Conservation (phyloP, 345 rosid genomes). For the Iberis pinnata region DNA sequence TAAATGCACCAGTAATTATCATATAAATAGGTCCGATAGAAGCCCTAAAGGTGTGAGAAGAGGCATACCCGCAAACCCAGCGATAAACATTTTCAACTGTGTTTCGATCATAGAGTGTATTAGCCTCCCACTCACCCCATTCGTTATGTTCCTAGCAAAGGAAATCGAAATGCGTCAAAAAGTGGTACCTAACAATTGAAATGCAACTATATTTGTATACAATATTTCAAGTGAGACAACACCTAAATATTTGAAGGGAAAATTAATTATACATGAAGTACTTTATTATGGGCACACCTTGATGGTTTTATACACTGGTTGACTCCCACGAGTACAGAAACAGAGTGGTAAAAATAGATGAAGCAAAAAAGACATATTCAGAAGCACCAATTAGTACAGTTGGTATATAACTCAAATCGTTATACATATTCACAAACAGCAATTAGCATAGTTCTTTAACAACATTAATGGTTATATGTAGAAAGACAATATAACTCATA, state of each 20-base stretch:
- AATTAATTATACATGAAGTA: background rate
- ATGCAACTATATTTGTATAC: slow-evolving; percentile 7
- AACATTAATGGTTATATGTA: background rate
- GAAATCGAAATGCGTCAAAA: background rate
- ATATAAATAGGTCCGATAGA: slow-evolving; percentile 5
- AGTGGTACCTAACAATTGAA: slow-evolving; percentile 5
- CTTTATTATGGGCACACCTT: background rate
- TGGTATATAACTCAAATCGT: background rate
- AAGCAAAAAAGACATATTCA: background rate
- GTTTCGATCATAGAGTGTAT: slow-evolving; percentile 72
- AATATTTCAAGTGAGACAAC: background rate
- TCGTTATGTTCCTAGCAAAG: slow-evolving; percentile 53
- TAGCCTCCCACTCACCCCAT: slow-evolving; percentile 82
- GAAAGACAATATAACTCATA: background rate
- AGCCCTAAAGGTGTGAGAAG: slow-evolving; percentile 10
- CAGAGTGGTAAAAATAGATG: slow-evolving; percentile 4
- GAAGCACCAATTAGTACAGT: background rate
- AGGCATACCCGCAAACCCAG: slow-evolving; percentile 88
- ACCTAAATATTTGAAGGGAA: background rate
- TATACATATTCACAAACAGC: background rate
- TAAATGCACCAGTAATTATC: background rate
- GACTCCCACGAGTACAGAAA: background rate
- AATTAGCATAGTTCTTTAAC: background rate
- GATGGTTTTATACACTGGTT: background rate
- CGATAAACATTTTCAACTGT: slow-evolving; percentile 77